These are phyloP conservation scores for Phytophthora rubi DNA, from an alignment of 352 stramenopile species.

Conservation along the genomic window DNA sequence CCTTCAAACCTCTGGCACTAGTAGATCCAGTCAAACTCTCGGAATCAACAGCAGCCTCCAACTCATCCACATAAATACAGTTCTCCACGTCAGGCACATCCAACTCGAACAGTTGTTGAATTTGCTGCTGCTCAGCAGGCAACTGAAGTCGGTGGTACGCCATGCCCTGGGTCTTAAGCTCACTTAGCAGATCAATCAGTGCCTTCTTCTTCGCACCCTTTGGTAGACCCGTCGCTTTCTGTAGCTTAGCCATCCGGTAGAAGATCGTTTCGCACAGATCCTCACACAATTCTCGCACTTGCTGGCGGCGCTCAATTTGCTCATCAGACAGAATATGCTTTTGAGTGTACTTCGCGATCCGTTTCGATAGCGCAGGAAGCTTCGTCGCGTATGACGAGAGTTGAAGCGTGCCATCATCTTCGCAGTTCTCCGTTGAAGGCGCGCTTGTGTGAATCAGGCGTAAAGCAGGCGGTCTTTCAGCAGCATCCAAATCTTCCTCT, in stretches of 20 bases:
- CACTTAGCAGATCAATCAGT: constrained; percentile 94
- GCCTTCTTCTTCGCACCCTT: constrained; percentile 98
- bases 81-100: constrained; percentile 86
- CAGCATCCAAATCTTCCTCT: constrained; percentile 18
- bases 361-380: constrained; percentile 63
- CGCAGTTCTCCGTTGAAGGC: not conserved
- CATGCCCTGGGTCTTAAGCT: constrained; percentile 89
- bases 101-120: constrained; percentile 84
- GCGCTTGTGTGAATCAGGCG: constrained; percentile 29
- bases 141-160: constrained; percentile 78
- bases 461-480: constrained; percentile 30
- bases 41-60: constrained; percentile 54
- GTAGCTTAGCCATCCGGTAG: constrained; percentile 91
- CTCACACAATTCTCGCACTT: constrained; percentile 79
- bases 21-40: constrained; percentile 15
- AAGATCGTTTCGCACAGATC: constrained; percentile 96
- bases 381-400: constrained; percentile 53
- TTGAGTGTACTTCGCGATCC: constrained; percentile 76
- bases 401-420: constrained; percentile 13
- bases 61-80: constrained; percentile 74
- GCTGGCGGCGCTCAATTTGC: constrained; percentile 66
- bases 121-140: constrained; percentile 75
- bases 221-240: constrained; percentile 82
- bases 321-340: constrained; percentile 73
- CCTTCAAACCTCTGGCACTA: constrained; percentile 20